Percentiles rank a stretch among this genome's conserved stretches.
Conservation (phyloP, 2,329 filamentous ascomycete species). For the Trichophyton mentagrophytes region DNA sequence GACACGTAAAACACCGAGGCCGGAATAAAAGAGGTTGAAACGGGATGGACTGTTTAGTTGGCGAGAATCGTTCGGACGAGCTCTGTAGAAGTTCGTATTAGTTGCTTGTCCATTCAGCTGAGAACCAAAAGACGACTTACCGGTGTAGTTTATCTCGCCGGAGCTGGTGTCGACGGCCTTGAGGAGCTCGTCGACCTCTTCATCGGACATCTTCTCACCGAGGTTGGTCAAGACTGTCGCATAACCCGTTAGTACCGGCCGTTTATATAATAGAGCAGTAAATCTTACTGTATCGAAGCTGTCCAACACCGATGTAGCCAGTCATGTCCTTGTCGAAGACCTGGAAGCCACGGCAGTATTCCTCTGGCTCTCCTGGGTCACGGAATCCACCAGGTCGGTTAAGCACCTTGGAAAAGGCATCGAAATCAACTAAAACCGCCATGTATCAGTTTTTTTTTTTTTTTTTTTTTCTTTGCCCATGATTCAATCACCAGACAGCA, state of each 20-base stretch:
- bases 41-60: slow-evolving; percentile 44
- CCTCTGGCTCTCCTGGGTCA: slow-evolving; percentile 91
- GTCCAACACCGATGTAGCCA: slow-evolving; percentile 92
- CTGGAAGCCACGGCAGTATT: slow-evolving; percentile 97
- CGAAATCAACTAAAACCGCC: slow-evolving; percentile 68
- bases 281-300: slow-evolving; percentile 67
- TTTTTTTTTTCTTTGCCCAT: neutral
- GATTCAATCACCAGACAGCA: neutral
- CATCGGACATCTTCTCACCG: slow-evolving; percentile 98
- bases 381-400: slow-evolving; percentile 97
- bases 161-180: slow-evolving; percentile 95
- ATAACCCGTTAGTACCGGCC: neutral
- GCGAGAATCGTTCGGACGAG: slow-evolving; percentile 77
- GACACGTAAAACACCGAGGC: slow-evolving; percentile 2
- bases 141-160: slow-evolving; percentile 94
- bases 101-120: slow-evolving; percentile 4
- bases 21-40: neutral
- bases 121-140: slow-evolving; percentile 37
- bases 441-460: neutral
- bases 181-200: slow-evolving; percentile 95
- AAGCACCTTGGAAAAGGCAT: slow-evolving; percentile 89
- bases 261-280: neutral
- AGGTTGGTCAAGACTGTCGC: slow-evolving; percentile 73
- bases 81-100: slow-evolving; percentile 38
- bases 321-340: slow-evolving; percentile 99